Conservation (phyloP, 164 flowering plant genomes). For the Litsea cubeba region DNA sequence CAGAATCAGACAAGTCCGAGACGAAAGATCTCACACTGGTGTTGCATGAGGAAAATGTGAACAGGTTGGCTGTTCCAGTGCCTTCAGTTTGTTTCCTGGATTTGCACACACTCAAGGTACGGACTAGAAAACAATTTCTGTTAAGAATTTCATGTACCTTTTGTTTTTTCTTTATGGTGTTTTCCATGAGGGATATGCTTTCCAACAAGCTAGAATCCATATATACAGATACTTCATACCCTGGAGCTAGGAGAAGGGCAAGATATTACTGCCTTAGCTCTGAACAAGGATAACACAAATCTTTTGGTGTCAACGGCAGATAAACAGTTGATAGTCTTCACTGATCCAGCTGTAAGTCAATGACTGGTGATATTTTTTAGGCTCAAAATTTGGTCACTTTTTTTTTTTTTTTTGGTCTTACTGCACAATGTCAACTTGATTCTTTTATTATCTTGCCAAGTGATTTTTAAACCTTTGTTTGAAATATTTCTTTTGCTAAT, state of each 20-base stretch:
- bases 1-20: conserved; percentile 6
- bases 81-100: conserved; percentile 87
- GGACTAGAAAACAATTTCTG: not conserved
- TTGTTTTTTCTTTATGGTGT: not conserved
- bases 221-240: conserved; percentile 65
- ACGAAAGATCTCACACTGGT: conserved; percentile 18
- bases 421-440: too few species aligned
- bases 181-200: not conserved
- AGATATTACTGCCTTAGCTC: conserved; percentile 76
- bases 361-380: not conserved
- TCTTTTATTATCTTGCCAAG: too few species aligned
- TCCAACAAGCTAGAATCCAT: conserved; percentile 1
- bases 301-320: conserved; percentile 87
- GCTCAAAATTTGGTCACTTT: not conserved
- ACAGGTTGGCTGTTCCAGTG: conserved; percentile 40
- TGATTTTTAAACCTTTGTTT: too few species aligned
- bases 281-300: conserved; percentile 85
- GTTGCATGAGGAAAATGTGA: conserved; percentile 18
- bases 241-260: conserved; percentile 71
- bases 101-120: conserved; percentile 73
- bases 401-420: too few species aligned
- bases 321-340: conserved; percentile 81
- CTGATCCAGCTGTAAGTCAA: conserved; percentile 89
- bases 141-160: not conserved
- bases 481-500: not conserved